Evolutionary conservation across 1,139 yeast species (phyloP).

Genomic region (Taphrina wiesneri): DNA sequence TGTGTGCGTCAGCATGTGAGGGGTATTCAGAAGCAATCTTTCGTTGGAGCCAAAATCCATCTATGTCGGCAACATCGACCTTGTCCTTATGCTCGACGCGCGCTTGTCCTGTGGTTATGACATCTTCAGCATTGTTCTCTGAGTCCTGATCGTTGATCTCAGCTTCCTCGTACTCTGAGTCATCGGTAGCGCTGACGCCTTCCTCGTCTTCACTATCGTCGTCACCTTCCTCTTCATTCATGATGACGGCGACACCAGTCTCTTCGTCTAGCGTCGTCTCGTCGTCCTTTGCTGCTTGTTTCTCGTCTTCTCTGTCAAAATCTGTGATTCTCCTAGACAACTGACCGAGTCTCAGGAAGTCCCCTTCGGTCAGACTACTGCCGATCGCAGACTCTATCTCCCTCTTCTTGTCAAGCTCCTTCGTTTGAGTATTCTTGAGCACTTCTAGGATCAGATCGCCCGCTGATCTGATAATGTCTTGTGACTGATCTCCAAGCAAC

Average conservation of each 20-base stretch:
- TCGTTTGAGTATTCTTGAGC: conserved; percentile 55
- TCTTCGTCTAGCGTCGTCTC: conserved; percentile 48
- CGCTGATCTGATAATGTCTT: conserved; percentile 55
- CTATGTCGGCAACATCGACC: conserved; percentile 48
- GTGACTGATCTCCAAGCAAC: conserved; percentile 60
- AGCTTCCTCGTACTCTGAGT: conserved; percentile 45
- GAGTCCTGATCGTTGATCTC: conserved; percentile 44
- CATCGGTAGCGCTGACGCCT: conserved; percentile 41
- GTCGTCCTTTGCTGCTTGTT: conserved; percentile 37
- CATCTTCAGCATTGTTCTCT: conserved; percentile 39
- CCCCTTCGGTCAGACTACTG: conserved; percentile 50
- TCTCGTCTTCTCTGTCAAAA: conserved; percentile 48
- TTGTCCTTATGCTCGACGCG: conserved; percentile 37
- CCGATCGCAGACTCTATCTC: conserved; percentile 56
- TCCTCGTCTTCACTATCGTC: conserved; percentile 46
- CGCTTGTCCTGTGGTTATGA: conserved; percentile 15
- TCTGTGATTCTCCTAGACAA: conserved; percentile 62
- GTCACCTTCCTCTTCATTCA: conserved; percentile 50
- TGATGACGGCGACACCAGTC: conserved; percentile 52
- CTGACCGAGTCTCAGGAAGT: conserved; percentile 57
- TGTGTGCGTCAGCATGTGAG: conserved; percentile 46
- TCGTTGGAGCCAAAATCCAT: conserved; percentile 56
- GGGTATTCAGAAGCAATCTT: conserved; percentile 47
- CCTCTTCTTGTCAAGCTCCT: conserved; percentile 49
- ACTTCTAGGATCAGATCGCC: conserved; percentile 68